phyloP scores from a whole-genome alignment of 2,329 filamentous ascomycete species.

The Hypoxylon sp. region DNA sequence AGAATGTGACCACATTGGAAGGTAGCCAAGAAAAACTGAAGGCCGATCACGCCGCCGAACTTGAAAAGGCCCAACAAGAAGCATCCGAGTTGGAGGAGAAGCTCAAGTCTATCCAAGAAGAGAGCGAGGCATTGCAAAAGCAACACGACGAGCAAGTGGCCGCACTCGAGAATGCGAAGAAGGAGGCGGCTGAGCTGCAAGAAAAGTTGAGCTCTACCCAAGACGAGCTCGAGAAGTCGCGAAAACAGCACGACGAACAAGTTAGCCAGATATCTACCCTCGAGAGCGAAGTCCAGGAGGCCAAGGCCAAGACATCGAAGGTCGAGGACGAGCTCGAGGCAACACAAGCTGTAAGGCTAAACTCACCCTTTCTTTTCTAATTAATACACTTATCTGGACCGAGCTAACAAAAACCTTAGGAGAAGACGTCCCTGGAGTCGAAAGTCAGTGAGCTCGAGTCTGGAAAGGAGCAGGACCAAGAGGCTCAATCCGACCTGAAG shows the following conservation, averaged over 20 bases:
- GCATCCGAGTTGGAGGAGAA: conserved; percentile 34
- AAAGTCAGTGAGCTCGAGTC: conserved; percentile 41
- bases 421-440: conserved; percentile 40
- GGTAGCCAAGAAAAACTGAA: conserved; percentile 38
- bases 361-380: not conserved
- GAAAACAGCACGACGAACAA: conserved; percentile 47
- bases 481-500: conserved; percentile 36
- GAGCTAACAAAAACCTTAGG: conserved; percentile 32
- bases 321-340: conserved; percentile 49
- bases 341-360: conserved; percentile 47
- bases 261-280: conserved; percentile 44
- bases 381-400: not conserved
- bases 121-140: conserved; percentile 44
- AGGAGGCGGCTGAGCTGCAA: conserved; percentile 43
- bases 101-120: conserved; percentile 42
- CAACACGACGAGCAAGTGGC: conserved; percentile 41
- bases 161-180: conserved; percentile 40
- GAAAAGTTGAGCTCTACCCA: conserved; percentile 39
- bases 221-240: conserved; percentile 44
- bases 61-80: conserved; percentile 40
- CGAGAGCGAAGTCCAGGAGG: conserved; percentile 46
- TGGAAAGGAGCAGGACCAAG: conserved; percentile 32
- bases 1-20: conserved; percentile 43
- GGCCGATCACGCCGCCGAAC: conserved; percentile 37
- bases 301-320: conserved; percentile 50